Evolutionary conservation across 129 eudicot species (phyloP).

Genomic region (Flaveria bidentis): DNA sequence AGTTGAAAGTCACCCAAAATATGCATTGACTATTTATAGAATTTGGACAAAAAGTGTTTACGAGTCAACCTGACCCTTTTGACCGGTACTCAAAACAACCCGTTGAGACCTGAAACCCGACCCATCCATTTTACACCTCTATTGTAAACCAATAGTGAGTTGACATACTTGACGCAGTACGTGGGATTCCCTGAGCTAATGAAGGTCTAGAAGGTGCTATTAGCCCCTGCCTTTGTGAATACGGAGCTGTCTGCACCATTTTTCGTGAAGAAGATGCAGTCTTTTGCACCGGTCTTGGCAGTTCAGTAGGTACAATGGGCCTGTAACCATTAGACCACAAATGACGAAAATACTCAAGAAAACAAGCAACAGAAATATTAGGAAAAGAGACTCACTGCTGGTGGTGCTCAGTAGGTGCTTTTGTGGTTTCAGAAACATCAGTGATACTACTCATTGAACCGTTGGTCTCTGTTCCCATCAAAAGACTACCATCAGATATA

Average conservation of each 20-base stretch:
- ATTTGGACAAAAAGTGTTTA: not conserved
- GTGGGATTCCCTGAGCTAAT: conserved; percentile 48
- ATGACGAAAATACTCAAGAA: not conserved
- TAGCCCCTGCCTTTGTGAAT: conserved; percentile 40
- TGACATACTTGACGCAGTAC: conserved; percentile 54
- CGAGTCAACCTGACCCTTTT: not conserved
- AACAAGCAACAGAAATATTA: not conserved
- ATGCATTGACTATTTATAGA: not conserved
- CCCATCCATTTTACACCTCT: not conserved
- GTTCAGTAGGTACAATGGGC: conserved; percentile 45
- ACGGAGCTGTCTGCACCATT: conserved; percentile 45
- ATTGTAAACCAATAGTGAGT: conserved; percentile 1
- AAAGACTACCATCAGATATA: conserved; percentile 81
- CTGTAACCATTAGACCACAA: conserved; percentile 41
- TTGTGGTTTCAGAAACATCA: conserved; percentile 61
- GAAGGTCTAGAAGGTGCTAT: conserved; percentile 57
- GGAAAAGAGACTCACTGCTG: conserved; percentile 51
- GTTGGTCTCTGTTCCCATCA: conserved; percentile 91
- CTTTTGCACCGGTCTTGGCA: conserved; percentile 61
- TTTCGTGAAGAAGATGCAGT: conserved; percentile 45
- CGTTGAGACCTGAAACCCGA: conserved; percentile 10
- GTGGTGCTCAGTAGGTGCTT: conserved; percentile 44
- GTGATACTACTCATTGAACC: conserved; percentile 67
- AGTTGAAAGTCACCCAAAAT: not conserved
- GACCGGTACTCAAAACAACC: not conserved